These are phyloP conservation scores for Debaryomycetaceae sp. DNA, from an alignment of 1,139 yeast genomes.

Conservation along the genomic window DNA sequence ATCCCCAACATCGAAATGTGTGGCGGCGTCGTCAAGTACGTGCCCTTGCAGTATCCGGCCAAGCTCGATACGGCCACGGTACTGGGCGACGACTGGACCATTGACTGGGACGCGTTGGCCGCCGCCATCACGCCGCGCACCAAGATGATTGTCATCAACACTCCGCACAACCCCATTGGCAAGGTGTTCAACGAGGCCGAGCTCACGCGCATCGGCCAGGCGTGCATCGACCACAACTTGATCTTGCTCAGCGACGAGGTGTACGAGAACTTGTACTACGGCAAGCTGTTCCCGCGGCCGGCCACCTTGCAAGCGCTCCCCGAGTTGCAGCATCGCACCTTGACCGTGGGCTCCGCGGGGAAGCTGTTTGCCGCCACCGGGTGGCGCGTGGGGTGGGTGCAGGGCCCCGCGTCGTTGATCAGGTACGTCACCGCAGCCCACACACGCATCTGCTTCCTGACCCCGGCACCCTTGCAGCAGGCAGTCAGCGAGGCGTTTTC, in stretches of 20 bases:
- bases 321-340: conserved; percentile 71
- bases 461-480: conserved; percentile 92
- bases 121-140: conserved; percentile 69
- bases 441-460: conserved; percentile 84
- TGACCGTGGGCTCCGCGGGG: conserved; percentile 96
- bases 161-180: conserved; percentile 97
- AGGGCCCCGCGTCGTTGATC: conserved; percentile 79
- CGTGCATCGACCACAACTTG: conserved; percentile 80
- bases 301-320: conserved; percentile 68
- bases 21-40: conserved; percentile 87
- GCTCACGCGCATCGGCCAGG: conserved; percentile 64
- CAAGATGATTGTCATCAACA: conserved; percentile 79
- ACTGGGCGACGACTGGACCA: conserved; percentile 80
- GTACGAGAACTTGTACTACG: conserved; percentile 81
- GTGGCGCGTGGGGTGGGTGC: conserved; percentile 96
- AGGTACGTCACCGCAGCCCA: conserved; percentile 86
- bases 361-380: conserved; percentile 97
- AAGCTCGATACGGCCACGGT: conserved; percentile 63
- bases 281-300: conserved; percentile 68
- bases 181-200: conserved; percentile 79
- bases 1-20: conserved; percentile 89
- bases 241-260: conserved; percentile 89
- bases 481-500: conserved; percentile 78
- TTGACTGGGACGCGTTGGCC: conserved; percentile 75
- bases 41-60: conserved; percentile 78